Evolutionary conservation across 805 yeast genomes (phyloP).

Genomic region (Candida nanaspora): DNA sequence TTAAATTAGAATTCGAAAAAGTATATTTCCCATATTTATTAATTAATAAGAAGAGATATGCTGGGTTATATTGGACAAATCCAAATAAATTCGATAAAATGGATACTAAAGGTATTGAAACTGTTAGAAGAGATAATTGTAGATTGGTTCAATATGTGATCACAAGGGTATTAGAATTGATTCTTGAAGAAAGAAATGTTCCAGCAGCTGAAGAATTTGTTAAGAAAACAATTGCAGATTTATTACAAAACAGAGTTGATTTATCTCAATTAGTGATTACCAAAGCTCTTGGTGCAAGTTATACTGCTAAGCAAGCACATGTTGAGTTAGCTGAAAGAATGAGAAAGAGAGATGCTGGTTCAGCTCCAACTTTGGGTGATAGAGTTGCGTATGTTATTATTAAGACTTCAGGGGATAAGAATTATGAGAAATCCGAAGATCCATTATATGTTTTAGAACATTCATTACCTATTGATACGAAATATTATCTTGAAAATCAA

Average conservation of each 20-base stretch:
- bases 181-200: slow-evolving; percentile 83
- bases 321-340: slow-evolving; percentile 93
- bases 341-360: slow-evolving; percentile 94
- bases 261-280: slow-evolving; percentile 90
- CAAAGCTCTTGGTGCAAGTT: slow-evolving; percentile 86
- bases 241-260: slow-evolving; percentile 86
- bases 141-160: slow-evolving; percentile 90
- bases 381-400: slow-evolving; percentile 96
- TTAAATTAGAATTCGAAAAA: slow-evolving; percentile 92
- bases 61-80: slow-evolving; percentile 93
- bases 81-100: slow-evolving; percentile 90
- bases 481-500: slow-evolving; percentile 88
- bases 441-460: slow-evolving; percentile 90
- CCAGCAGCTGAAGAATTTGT: slow-evolving; percentile 79
- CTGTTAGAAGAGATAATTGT: slow-evolving; percentile 97
- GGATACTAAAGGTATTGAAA: slow-evolving; percentile 98
- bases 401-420: slow-evolving; percentile 73
- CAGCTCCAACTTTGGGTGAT: slow-evolving; percentile 95
- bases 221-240: slow-evolving; percentile 80
- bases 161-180: slow-evolving; percentile 79
- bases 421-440: slow-evolving; percentile 95
- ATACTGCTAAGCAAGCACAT: slow-evolving; percentile 95
- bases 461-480: slow-evolving; percentile 89
- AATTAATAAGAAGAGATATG: slow-evolving; percentile 94
- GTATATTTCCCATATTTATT: slow-evolving; percentile 91